These are phyloP conservation scores for Hemisphaericaspora nanyangensis DNA, from an alignment of 805 yeast species.

Conservation along the genomic window DNA sequence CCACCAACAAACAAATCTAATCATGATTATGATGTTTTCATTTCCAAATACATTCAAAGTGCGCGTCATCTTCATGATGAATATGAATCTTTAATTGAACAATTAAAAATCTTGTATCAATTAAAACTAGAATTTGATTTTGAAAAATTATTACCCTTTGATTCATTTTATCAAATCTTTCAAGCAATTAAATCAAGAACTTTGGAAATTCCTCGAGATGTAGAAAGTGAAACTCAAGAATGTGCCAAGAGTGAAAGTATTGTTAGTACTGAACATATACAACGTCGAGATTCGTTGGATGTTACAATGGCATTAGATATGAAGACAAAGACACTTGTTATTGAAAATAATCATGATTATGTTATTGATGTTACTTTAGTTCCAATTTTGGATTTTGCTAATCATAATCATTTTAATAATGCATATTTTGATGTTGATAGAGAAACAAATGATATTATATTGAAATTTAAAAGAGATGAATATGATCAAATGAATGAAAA, in stretches of 20 bases:
- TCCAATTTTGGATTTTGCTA: slow-evolving; percentile 65
- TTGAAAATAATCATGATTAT: slow-evolving; percentile 36
- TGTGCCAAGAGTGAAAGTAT: slow-evolving; percentile 13
- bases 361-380: slow-evolving; percentile 50
- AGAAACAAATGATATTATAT: slow-evolving; percentile 45
- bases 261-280: slow-evolving; percentile 28
- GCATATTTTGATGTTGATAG: slow-evolving; percentile 58
- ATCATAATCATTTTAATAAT: slow-evolving; percentile 47
- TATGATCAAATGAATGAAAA: not conserved
- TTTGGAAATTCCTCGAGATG: slow-evolving; percentile 56
- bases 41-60: slow-evolving; percentile 4
- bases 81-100: slow-evolving; percentile 8
- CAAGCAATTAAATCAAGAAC: slow-evolving; percentile 56
- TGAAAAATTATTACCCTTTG: slow-evolving; percentile 14
- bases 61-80: slow-evolving; percentile 8
- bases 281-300: slow-evolving; percentile 41
- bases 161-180: slow-evolving; percentile 23
- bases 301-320: slow-evolving; percentile 66
- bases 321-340: slow-evolving; percentile 49
- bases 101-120: slow-evolving; percentile 6
- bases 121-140: slow-evolving; percentile 5
- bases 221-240: slow-evolving; percentile 1
- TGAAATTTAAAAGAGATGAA: slow-evolving; percentile 45
- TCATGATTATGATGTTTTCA: slow-evolving; percentile 7
- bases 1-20: not conserved